Evolutionary conservation across 2,329 filamentous ascomycete genomes (phyloP).

Genomic region (Macrophomina phaseolina): DNA sequence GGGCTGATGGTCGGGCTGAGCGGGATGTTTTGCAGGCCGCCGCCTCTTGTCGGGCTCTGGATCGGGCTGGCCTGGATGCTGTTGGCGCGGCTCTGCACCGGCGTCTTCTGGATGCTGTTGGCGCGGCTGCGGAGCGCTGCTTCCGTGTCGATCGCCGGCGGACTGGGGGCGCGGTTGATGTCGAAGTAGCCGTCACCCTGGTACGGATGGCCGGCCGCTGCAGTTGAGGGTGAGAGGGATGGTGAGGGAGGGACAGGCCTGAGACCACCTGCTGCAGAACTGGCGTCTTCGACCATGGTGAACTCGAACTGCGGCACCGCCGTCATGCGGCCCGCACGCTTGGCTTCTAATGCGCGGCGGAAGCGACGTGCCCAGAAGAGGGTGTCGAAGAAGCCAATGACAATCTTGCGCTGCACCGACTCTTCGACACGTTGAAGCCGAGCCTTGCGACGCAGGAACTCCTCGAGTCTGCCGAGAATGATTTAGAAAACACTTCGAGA

Average conservation of each 20-base stretch:
- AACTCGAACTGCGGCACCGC: constrained; percentile 70
- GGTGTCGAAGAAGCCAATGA: constrained; percentile 95
- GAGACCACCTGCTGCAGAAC: constrained; percentile 35
- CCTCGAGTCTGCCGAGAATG: constrained; percentile 70
- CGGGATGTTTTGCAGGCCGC: constrained; percentile 8
- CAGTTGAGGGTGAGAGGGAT: constrained; percentile 33
- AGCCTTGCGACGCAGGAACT: constrained; percentile 88
- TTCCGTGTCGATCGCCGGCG: constrained; percentile 7
- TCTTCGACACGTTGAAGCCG: constrained; percentile 93
- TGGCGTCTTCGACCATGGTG: constrained; percentile 81
- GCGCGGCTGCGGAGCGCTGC: constrained; percentile 37
- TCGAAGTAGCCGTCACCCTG: constrained; percentile 12
- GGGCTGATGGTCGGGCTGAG: neutral
- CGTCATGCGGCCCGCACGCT: constrained; percentile 77
- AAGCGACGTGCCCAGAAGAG: constrained; percentile 87
- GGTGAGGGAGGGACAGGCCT: constrained; percentile 33
- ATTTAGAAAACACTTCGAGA: neutral
- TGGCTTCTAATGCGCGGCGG: constrained; percentile 73
- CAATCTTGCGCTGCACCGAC: constrained; percentile 85
- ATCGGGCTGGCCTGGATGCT: constrained; percentile 47
- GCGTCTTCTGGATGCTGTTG: constrained; percentile 48
- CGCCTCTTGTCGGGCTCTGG: constrained; percentile 25
- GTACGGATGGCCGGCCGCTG: neutral
- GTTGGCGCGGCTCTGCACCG: constrained; percentile 42
- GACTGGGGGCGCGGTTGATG: neutral